Conservation (phyloP, 176 grass and related monocot genomes). For the sorghum (Sorghum bicolor) region Sorghum_bicolor_NCBIv3 NC_012879.2:5499001-5499500, state of each 20-base stretch:
- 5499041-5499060: conserved; percentile 52
- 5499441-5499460: conserved; percentile 97
- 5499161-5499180: conserved; percentile 99
- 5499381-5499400: not conserved
- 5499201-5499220: not conserved
- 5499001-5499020: not conserved
- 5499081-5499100: conserved; percentile 58
- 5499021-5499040: conserved; percentile 38
- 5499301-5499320: not conserved
- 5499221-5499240: not conserved
- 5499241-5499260: not conserved
- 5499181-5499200: conserved; percentile 16
- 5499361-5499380: not conserved
- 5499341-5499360: not conserved
- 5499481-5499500: conserved; percentile 96
- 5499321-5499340: not conserved
- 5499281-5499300: not conserved
- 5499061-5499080: conserved; percentile 35
- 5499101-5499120: conserved; percentile 54
- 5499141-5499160: conserved; percentile 98
- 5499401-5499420: conserved; percentile 2
- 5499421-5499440: conserved; percentile 29
- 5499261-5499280: not conserved
- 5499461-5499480: conserved; percentile 82
- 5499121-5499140: conserved; percentile 69